Percentiles rank a stretch among this genome's conserved stretches.
These are phyloP conservation scores for Aspergillus sp. DNA, from an alignment of 2,329 filamentous ascomycete genomes.

Conservation along the genomic window DNA sequence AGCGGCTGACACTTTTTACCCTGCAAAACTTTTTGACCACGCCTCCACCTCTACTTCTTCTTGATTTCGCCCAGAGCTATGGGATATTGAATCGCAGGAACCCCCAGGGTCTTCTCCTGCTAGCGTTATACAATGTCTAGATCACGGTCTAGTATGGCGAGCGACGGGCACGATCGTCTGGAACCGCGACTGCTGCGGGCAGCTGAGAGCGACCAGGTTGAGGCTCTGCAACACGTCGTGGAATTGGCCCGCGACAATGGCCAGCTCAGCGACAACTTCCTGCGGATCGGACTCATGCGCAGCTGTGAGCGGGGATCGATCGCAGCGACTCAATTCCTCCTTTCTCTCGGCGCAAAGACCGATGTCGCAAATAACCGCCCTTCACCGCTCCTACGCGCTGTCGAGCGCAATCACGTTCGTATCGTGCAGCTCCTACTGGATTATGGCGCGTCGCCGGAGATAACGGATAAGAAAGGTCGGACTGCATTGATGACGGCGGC, in stretches of 20 bases:
- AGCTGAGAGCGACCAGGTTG: slow-evolving; percentile 40
- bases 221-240: slow-evolving; percentile 35
- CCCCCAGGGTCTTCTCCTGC: background rate
- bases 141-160: slow-evolving; percentile 37
- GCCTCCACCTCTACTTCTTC: background rate
- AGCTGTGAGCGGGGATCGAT: slow-evolving; percentile 42
- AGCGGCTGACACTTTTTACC: background rate
- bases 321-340: slow-evolving; percentile 36
- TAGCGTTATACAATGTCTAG: slow-evolving; percentile 19
- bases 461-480: slow-evolving; percentile 49
- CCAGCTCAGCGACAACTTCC: slow-evolving; percentile 41
- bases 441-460: slow-evolving; percentile 34
- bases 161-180: slow-evolving; percentile 41
- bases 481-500: slow-evolving; percentile 49
- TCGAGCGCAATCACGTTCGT: slow-evolving; percentile 43
- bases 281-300: slow-evolving; percentile 44
- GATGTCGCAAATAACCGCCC: slow-evolving; percentile 34
- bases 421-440: slow-evolving; percentile 49
- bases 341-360: slow-evolving; percentile 42
- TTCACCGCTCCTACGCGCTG: slow-evolving; percentile 42
- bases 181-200: slow-evolving; percentile 47
- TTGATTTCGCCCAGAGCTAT: background rate
- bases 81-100: background rate
- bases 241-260: slow-evolving; percentile 36
- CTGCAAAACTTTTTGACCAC: background rate